Evolutionary conservation across 768 basidiomycete genomes (phyloP).

Genomic region (Cystoderma amianthinum): DNA sequence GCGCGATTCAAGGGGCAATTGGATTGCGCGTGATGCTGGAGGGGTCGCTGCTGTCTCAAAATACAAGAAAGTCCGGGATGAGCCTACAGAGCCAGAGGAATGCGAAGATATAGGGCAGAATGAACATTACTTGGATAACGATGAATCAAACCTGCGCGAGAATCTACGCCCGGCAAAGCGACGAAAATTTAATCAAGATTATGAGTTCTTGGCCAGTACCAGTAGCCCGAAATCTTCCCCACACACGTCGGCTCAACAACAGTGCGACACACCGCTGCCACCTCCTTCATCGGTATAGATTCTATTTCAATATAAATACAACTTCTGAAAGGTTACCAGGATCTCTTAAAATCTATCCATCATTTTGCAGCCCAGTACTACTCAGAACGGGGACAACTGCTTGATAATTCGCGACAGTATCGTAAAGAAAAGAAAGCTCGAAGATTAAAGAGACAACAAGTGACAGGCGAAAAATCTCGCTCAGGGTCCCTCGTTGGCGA

Average conservation of each 20-base stretch:
- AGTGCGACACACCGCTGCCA: conserved; percentile 6
- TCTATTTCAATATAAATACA: conserved; percentile 3
- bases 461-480: conserved; percentile 3
- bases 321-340: conserved; percentile 28
- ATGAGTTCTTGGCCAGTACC: conserved; percentile 40
- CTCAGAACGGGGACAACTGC: conserved; percentile 50
- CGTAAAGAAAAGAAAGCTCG: conserved; percentile 34
- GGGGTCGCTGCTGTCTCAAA: conserved; percentile 33
- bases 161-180: conserved; percentile 28
- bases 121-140: conserved; percentile 9
- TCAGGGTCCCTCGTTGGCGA: background rate
- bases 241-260: too few relatives aligned
- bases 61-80: too few relatives aligned
- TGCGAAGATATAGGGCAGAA: too few relatives aligned
- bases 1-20: conserved; percentile 48
- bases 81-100: conserved; percentile 7
- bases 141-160: conserved; percentile 12
- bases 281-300: conserved; percentile 52
- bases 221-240: background rate
- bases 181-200: conserved; percentile 38
- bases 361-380: conserved; percentile 48
- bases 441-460: conserved; percentile 8
- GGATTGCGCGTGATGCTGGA: conserved; percentile 63
- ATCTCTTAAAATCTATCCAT: conserved; percentile 44
- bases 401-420: conserved; percentile 39